Evolutionary conservation across 116 monocot species (phyloP), one percentile per base, ranked within the genome.

Genomic region (Phalaenopsis hybrid): DNA sequence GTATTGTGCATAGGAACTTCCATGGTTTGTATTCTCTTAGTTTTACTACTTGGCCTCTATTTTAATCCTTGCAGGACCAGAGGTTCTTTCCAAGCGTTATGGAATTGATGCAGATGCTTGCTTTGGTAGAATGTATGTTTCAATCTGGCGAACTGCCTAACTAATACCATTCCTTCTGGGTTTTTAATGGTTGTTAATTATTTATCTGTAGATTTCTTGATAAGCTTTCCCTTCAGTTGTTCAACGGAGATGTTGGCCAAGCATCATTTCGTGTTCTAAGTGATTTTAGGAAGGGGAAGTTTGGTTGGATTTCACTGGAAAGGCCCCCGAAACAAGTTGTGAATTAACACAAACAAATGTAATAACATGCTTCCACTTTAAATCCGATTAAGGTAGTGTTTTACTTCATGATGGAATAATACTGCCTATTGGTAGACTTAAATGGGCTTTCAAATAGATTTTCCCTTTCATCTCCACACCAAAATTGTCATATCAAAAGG

Each of bases 201-300:
- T n/a, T 18, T 45, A 20, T 73, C 13, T 84, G 48, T 73, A 95
- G 98, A 80, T 95, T 87, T 82, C 43, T 95, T 75, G 86, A 95
- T 34, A 99, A 99, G 81, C 90, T 99, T 65, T 79, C 93, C 11
- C 84, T 89, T 82, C 89, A 92, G 49, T 79, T 93, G 80, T 99
- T 99, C 83, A 92, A 86, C 85, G 98, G 93, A 83, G 93, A 95
- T 81, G 50, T 79, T 45, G 92, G 79, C 72, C 98, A 99, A 41
- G 93, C 93, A 70, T 89, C 92, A 18, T 92, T 93, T 79, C 89
- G 95, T 4, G 81, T 95, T 37, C 77, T 95, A 48, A 87, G 57
- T 16, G 95, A 95, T 86, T 99, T 90, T 79, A 88, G 98, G 81
- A 99, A 93, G 82, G 98, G 98, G 37, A 95, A 91, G 76, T 93